Base-by-base conservation (phyloP, 2,329 filamentous ascomycete genomes). In the Botrytis squamosa region DNA sequence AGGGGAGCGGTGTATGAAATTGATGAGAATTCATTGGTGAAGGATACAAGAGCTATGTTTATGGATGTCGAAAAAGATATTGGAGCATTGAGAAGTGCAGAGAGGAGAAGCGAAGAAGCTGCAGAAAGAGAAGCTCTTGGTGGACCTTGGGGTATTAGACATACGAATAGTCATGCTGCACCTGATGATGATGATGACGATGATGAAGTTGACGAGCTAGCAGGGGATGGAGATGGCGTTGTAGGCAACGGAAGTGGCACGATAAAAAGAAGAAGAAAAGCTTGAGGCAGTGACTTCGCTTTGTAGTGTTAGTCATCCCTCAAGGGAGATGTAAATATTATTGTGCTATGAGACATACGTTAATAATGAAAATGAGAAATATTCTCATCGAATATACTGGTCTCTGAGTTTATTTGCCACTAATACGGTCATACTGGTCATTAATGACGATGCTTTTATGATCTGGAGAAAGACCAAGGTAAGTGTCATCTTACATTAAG, bases 21-120 rank as follows among this genome's bases (percentile, higher is more conserved):
- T 20, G 91, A 94, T 76, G 94, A 97, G 82, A 93, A 95, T 55
- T 93, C 92, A 5, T 91, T 98, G 44, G 95, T 97, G 46, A 91
- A 93, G 74, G 94, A 97, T 80, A 94, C 95, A 1, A 87, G 92
- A 73, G 92, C 93, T 81, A 98, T 98, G 94, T 97, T 94, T 79
- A 87, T 92, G 74, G 93, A 95, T 82, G 93, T 97, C 1, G 92
- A 97, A 83, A 90, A 78, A 68, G 78, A 79, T 38, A 75, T 82
- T 38, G 78, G 76, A 9, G 75, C 76, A 65, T 64, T 82, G 59
- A 76, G 81, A 67, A 77, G 74, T 68, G 79, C 79, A 8, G 81
- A 81, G 68, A 76, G 80, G 36, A 75, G 76, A 55, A 79, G 78
- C 57, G 79, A 80, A 59, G 79, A 80, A 38, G 69, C 59, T 20